Conservation (phyloP, 2,329 filamentous ascomycete species). For the Epichloe baconii region DNA sequence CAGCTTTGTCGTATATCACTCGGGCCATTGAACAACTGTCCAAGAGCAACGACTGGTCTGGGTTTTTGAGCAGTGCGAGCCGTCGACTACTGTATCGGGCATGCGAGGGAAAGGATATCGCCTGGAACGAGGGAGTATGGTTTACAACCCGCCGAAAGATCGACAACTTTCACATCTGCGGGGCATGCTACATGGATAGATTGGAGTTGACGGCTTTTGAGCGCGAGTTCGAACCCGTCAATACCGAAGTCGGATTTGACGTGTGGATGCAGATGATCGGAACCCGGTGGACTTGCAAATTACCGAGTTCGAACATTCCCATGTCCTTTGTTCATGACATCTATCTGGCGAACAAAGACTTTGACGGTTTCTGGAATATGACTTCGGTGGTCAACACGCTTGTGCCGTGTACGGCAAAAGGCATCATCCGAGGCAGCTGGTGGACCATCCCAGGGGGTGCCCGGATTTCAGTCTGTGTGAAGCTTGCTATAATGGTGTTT, state of each 20-base stretch:
- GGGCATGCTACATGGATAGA: conserved; percentile 22
- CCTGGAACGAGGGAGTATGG: conserved; percentile 15
- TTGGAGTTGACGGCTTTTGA: conserved; percentile 18
- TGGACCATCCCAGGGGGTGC: conserved; percentile 18
- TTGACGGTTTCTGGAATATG: conserved; percentile 15
- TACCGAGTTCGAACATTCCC: conserved; percentile 11
- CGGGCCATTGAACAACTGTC: conserved; percentile 10
- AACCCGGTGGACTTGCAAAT: conserved; percentile 13
- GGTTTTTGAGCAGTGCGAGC: conserved; percentile 13
- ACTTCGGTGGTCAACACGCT: conserved; percentile 11
- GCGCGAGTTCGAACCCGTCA: conserved; percentile 14
- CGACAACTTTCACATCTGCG: conserved; percentile 17
- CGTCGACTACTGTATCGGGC: conserved; percentile 13
- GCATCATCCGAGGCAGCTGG: conserved; percentile 20
- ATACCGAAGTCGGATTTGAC: conserved; percentile 11
- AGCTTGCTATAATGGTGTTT: conserved; percentile 19
- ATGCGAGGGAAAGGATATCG: conserved; percentile 17
- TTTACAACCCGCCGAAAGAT: conserved; percentile 13
- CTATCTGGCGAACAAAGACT: conserved; percentile 14
- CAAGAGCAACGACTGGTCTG: conserved; percentile 16
- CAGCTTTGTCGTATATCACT: conserved; percentile 14
- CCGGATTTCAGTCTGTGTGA: conserved; percentile 18
- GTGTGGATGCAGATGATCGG: conserved; percentile 12
- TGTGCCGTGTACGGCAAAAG: conserved; percentile 15
- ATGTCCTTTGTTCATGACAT: conserved; percentile 15